Conservation (phyloP, 2,329 filamentous ascomycete genomes). For the Penicillium sp. region DNA sequence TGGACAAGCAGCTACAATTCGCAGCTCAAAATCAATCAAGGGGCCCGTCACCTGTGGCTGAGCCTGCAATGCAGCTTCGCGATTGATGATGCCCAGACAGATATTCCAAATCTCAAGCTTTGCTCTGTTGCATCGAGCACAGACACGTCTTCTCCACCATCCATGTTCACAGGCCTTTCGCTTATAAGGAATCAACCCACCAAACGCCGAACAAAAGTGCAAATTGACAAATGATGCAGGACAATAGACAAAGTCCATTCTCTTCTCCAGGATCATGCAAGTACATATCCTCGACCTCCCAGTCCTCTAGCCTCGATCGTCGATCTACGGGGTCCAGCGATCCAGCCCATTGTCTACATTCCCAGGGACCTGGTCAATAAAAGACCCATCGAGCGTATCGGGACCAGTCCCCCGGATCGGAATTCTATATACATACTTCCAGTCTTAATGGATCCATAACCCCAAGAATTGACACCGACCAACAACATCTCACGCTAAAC, state of each 20-base stretch:
- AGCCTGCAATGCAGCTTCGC: neutral
- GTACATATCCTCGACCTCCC: neutral
- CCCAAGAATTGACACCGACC: neutral
- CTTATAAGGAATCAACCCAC: conserved; percentile 16
- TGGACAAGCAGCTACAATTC: neutral
- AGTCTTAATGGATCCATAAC: neutral
- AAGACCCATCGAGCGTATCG: neutral
- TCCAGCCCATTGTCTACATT: neutral
- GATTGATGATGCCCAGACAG: neutral
- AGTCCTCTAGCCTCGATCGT: conserved; percentile 1
- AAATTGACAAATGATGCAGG: conserved; percentile 16
- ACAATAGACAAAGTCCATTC: neutral
- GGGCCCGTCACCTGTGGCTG: neutral
- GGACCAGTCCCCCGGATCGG: neutral
- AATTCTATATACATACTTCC: neutral
- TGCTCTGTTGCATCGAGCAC: conserved; percentile 5
- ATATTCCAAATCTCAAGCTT: conserved; percentile 3
- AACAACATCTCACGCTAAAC: neutral
- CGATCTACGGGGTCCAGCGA: neutral
- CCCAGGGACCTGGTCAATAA: conserved; percentile 2
- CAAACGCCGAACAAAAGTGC: neutral
- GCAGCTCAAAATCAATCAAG: neutral
- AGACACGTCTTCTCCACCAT: conserved; percentile 6
- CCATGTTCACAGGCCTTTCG: conserved; percentile 1
- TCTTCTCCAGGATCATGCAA: neutral